Evolutionary conservation across 352 stramenopile genomes (phyloP), one percentile per base, ranked within the genome.

Genomic region (Globisporangium viniferum): DNA sequence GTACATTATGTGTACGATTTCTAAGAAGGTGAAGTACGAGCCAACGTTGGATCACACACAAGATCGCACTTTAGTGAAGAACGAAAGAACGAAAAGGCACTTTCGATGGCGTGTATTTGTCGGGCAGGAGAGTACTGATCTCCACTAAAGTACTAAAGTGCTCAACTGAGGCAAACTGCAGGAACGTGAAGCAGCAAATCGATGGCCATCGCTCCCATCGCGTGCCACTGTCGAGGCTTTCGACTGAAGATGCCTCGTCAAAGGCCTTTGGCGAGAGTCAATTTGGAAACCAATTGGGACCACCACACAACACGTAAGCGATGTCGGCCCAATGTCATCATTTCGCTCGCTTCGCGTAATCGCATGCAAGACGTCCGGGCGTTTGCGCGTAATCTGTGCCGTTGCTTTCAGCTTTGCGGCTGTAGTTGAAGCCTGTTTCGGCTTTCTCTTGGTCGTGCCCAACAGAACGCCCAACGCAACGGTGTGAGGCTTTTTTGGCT

Each of bases 31-130:
- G 2, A 24, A 62, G 44, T 51, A 0, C 36, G 15, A n/a, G 41
- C 36, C 36, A 10, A 44, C 36, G 36, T 44, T 44, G 36, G 36
- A 44, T 4, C 10, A 44, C 36, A 15, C 10, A 44, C 36, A 44
- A 18, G 36, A 15, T 44, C 36, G 36, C 10, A 44, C 36, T 44
- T 44, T 44, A 44, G 10, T 44, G 36, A 44, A 44, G 36, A 62
- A 35, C 24, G 33, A 51, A 51, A 14, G 12, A 35, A 62, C 41
- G 2, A 48, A 62, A 22, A 62, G n/a, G 20, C 12, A 20, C 59
- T 57, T 64, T 64, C 24, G 59, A 64, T 64, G 59, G 59, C 59
- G 41, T 64, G 59, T 58, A 65, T 64, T 57, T 59, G 10, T 18
- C 24, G 5, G 31, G 56, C 10, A 44, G 24, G 24, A 39, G 36